These are phyloP conservation scores for Metschnikowia peoriensis DNA, from an alignment of 805 yeast genomes.

Conservation along the genomic window DNA sequence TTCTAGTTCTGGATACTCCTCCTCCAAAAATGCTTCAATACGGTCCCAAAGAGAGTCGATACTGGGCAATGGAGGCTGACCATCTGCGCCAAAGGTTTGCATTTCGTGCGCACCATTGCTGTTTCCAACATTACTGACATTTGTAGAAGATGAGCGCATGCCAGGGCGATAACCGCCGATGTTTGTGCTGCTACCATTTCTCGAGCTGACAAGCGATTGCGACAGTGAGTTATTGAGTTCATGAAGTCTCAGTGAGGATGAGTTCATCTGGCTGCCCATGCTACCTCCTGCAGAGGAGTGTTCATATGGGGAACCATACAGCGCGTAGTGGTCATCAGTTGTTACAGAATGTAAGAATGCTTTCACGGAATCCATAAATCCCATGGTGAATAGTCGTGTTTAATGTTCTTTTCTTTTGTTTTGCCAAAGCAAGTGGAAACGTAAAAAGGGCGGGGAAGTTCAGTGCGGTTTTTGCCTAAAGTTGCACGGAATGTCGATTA, in stretches of 20 bases:
- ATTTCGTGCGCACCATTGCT: constrained; percentile 13
- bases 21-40: constrained; percentile 42
- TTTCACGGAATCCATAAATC: constrained; percentile 37
- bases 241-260: constrained; percentile 34
- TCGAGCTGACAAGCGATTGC: constrained; percentile 26
- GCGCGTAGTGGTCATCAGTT: constrained; percentile 59
- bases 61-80: constrained; percentile 24
- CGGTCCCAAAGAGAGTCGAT: constrained; percentile 45
- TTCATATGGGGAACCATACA: constrained; percentile 38
- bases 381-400: constrained; percentile 25
- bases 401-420: neutral
- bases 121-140: constrained; percentile 19
- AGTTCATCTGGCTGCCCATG: constrained; percentile 15
- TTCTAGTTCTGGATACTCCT: constrained; percentile 46
- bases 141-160: constrained; percentile 41
- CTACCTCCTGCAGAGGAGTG: constrained; percentile 19
- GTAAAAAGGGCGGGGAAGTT: neutral
- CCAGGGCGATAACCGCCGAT: constrained; percentile 42
- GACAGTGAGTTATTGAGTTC: constrained; percentile 34
- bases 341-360: constrained; percentile 49
- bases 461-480: too few relatives aligned
- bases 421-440: neutral
- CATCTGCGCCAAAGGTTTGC: constrained; percentile 16
- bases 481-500: too few relatives aligned
- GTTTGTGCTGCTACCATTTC: constrained; percentile 18